These are phyloP conservation scores for Daldinia decipiens DNA, from an alignment of 495 filamentous ascomycete genomes.

Conservation along the genomic window DNA sequence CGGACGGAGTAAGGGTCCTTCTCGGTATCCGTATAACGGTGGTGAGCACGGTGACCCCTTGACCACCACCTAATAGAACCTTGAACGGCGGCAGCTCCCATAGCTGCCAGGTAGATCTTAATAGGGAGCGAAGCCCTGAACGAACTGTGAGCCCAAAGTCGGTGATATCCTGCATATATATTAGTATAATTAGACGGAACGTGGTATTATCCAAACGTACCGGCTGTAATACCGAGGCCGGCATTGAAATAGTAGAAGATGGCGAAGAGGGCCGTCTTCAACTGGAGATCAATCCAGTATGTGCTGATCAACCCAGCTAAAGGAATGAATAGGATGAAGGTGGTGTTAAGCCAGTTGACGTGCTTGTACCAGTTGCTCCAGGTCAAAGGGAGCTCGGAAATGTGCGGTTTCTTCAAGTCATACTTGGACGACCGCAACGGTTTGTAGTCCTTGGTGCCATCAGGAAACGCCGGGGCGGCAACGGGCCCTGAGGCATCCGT, in stretches of 20 bases:
- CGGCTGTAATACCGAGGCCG: slow-evolving; percentile 88
- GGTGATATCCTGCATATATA: slow-evolving; percentile 74
- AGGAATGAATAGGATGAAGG: slow-evolving; percentile 87
- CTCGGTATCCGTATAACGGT: slow-evolving; percentile 98
- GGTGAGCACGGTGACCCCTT: slow-evolving; percentile 94
- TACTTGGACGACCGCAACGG: slow-evolving; percentile 57
- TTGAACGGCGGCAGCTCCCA: slow-evolving; percentile 94
- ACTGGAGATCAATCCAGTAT: slow-evolving; percentile 81
- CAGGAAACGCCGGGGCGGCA: slow-evolving; percentile 54
- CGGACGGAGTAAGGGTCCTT: slow-evolving; percentile 99
- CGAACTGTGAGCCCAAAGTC: slow-evolving; percentile 94
- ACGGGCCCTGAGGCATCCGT: slow-evolving; percentile 40
- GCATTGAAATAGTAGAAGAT: slow-evolving; percentile 92
- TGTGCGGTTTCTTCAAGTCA: slow-evolving; percentile 63
- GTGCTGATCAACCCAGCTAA: slow-evolving; percentile 78
- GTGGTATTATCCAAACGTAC: slow-evolving; percentile 56
- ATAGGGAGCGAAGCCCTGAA: slow-evolving; percentile 91
- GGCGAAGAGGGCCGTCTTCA: slow-evolving; percentile 82
- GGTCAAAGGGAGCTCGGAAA: slow-evolving; percentile 74
- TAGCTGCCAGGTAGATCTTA: slow-evolving; percentile 89
- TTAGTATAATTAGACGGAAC: slow-evolving; percentile 26
- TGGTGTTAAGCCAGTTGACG: slow-evolving; percentile 94
- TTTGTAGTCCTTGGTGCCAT: slow-evolving; percentile 61
- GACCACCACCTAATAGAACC: slow-evolving; percentile 98
- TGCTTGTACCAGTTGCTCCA: slow-evolving; percentile 94